These are phyloP conservation scores for Cladosporium halotolerans DNA, from an alignment of 2,329 filamentous ascomycete genomes.

Conservation along the genomic window DNA sequence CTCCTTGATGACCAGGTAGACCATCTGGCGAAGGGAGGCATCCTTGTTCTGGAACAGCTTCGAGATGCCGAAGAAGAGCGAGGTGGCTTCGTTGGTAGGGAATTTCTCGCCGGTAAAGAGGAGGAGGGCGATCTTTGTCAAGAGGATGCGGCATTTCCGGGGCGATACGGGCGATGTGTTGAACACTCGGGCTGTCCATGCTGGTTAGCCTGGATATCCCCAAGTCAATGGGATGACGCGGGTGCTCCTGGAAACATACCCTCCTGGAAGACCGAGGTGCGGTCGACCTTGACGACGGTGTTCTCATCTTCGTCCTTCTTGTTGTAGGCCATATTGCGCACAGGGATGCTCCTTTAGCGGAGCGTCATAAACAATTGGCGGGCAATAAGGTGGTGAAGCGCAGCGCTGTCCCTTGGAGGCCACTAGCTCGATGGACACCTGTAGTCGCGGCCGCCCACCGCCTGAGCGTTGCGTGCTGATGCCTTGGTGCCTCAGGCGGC, in stretches of 20 bases:
- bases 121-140: conserved; percentile 94
- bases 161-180: conserved; percentile 96
- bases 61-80: conserved; percentile 96
- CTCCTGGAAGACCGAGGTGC: conserved; percentile 98
- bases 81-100: conserved; percentile 93
- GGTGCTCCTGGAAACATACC: conserved; percentile 51
- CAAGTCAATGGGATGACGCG: conserved; percentile 7
- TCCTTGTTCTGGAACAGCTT: conserved; percentile 99
- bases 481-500: too few relatives aligned
- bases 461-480: too few relatives aligned
- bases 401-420: conserved; percentile 9
- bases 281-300: conserved; percentile 92
- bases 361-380: conserved; percentile 8
- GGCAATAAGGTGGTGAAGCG: conserved; percentile 1
- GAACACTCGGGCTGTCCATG: conserved; percentile 76
- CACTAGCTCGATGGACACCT: conserved; percentile 9
- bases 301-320: conserved; percentile 99
- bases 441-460: background rate
- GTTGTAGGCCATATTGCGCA: conserved; percentile 74
- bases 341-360: conserved; percentile 8
- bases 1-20: conserved; percentile 97
- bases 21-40: conserved; percentile 95
- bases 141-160: conserved; percentile 90
- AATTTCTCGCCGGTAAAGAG: conserved; percentile 97
- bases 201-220: conserved; percentile 6